Percentiles rank a stretch among this genome's conserved stretches.
Evolutionary conservation across 805 yeast species (phyloP).

Genomic region (Metschnikowia shivogae): DNA sequence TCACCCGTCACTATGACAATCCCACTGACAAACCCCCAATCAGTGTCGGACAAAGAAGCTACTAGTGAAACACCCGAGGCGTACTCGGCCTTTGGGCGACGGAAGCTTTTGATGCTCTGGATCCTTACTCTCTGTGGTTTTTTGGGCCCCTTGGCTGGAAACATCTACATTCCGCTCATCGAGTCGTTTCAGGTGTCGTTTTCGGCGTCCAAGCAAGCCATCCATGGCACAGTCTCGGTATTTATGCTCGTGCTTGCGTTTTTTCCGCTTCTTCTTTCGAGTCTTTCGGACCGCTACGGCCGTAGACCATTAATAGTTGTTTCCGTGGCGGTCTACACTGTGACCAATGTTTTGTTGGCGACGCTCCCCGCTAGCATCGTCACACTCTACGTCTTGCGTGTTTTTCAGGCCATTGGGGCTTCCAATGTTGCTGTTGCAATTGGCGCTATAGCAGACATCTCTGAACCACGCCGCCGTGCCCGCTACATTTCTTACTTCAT

Average conservation of each 20-base stretch:
- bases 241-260: slow-evolving; percentile 55
- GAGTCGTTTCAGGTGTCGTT: slow-evolving; percentile 43
- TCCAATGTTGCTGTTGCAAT: slow-evolving; percentile 36
- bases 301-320: slow-evolving; percentile 27
- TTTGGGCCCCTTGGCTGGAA: slow-evolving; percentile 55
- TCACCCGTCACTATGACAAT: background rate
- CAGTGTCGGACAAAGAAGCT: background rate
- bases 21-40: background rate
- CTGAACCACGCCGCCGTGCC: slow-evolving; percentile 29
- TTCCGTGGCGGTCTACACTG: slow-evolving; percentile 24
- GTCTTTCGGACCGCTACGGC: slow-evolving; percentile 53
- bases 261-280: slow-evolving; percentile 55
- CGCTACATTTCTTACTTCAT: slow-evolving; percentile 31
- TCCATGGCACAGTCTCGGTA: slow-evolving; percentile 54
- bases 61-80: background rate
- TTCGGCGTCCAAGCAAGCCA: slow-evolving; percentile 36
- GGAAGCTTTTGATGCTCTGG: slow-evolving; percentile 26
- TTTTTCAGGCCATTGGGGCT: slow-evolving; percentile 36
- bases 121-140: slow-evolving; percentile 49
- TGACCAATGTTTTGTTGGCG: slow-evolving; percentile 29
- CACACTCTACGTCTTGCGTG: slow-evolving; percentile 27
- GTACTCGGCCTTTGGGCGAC: slow-evolving; percentile 7
- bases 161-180: slow-evolving; percentile 52
- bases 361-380: slow-evolving; percentile 28
- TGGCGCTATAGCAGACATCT: slow-evolving; percentile 33